Evolutionary conservation across 1,284 basidiomycete species (phyloP), one percentile per base, ranked within the genome.

Genomic region (Moniliella sp.): DNA sequence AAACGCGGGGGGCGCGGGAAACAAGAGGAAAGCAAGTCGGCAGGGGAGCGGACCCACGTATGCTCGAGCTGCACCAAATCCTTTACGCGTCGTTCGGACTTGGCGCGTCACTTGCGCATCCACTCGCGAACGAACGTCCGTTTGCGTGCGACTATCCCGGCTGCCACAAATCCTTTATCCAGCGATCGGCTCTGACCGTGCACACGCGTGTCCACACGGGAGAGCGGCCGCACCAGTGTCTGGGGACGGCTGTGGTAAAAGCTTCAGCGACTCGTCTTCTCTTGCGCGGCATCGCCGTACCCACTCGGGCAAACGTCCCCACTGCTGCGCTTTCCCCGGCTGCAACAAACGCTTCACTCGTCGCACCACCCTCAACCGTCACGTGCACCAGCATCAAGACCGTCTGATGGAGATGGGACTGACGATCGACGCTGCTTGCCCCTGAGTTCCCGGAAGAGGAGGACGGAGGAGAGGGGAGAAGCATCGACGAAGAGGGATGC

Each of bases 81-180:
- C 9, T 57, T 57, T 33, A 56, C 50, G 34, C 43, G 55, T 18
- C 37, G 55, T 15, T 57, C 55, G 10, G 55, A 57, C 30, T 32
- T 57, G 25, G 55, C 55, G 10, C 44, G 55, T 12, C 79, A 84
- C 56, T 75, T 73, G 66, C 71, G 79, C 32, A 82, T 82, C 63
- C 80, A 84, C 53, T 82, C 80, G 0, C 80, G 80, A n/a, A n/a
- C 17, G 80, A 84, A 59, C 71, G 79, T 30, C 80, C 80, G 2
- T 83, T 78, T 34, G 57, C 55, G 5, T 63, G 61, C 44, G 46
- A 54, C 18, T 69, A 78, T 46, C 61, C 64, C 12, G 74, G 53
- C 8, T 58, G 56, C 32, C 48, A 50, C 23, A 58, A 58, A 39
- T 53, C 51, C 37, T 58, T 58, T 39, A 55, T 58, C 18, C 5